Conservation (phyloP, 192 early-diverging fungal species). For the Endogone sp. region DNA sequence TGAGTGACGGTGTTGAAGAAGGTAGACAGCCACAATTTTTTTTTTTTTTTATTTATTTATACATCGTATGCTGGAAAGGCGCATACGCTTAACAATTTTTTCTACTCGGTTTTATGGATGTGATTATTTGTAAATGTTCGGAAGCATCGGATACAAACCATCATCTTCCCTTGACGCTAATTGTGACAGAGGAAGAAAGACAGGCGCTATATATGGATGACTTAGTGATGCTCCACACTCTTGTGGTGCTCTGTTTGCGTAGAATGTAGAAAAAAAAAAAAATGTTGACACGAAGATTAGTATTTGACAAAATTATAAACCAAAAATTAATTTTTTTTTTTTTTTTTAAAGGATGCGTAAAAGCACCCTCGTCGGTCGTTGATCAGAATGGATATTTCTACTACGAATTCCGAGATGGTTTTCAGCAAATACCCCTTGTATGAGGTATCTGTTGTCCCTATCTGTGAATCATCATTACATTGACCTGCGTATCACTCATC, state of each 20-base stretch:
- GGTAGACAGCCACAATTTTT: not conserved
- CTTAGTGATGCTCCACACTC: conserved; percentile 76
- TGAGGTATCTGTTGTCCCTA: conserved; percentile 14
- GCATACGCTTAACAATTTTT: not conserved
- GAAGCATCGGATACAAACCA: not conserved
- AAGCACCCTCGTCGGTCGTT: not conserved
- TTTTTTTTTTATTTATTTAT: not conserved
- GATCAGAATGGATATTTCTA: conserved; percentile 9
- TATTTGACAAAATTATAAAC: not conserved
- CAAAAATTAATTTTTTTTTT: not conserved
- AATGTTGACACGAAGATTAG: not conserved
- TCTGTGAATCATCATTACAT: conserved; percentile 15
- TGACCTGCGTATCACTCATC: not conserved
- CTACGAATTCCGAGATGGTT: conserved; percentile 15
- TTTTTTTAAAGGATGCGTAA: not conserved
- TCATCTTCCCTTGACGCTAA: not conserved
- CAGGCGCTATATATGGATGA: not conserved
- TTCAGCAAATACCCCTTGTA: conserved; percentile 7
- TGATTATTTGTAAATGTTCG: not conserved
- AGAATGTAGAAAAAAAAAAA: conserved; percentile 7
- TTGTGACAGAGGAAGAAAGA: not conserved
- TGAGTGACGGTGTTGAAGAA: not conserved
- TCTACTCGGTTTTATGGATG: not conserved
- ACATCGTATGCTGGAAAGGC: not conserved
- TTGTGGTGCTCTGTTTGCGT: conserved; percentile 64